Percentiles rank a stretch among this genome's conserved stretches.
These are phyloP conservation scores for Tricholoma sp. DNA, from an alignment of 768 basidiomycete genomes.

Conservation along the genomic window DNA sequence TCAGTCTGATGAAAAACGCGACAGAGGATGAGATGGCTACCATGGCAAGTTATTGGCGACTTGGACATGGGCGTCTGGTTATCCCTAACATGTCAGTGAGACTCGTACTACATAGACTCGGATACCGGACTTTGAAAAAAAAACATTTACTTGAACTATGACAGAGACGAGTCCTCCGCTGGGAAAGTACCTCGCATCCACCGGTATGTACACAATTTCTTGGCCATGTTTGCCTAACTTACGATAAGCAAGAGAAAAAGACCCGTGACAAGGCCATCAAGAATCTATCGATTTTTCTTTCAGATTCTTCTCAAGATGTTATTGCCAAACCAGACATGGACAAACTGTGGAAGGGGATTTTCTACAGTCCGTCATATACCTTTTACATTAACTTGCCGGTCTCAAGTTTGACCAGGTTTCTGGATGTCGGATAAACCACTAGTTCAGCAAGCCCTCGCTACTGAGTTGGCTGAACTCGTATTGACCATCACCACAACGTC, in stretches of 20 bases:
- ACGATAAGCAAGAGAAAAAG: constrained; percentile 66
- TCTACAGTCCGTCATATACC: constrained; percentile 66
- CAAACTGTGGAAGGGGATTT: constrained; percentile 96
- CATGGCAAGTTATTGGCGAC: constrained; percentile 91
- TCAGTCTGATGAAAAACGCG: neutral
- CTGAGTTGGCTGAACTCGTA: constrained; percentile 77
- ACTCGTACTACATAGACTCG: no score
- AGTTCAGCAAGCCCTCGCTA: constrained; percentile 88
- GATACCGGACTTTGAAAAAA: constrained; percentile 28
- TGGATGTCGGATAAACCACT: constrained; percentile 99
- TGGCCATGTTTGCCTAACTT: constrained; percentile 14
- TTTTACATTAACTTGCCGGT: neutral
- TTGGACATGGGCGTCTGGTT: constrained; percentile 33
- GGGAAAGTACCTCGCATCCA: constrained; percentile 89
- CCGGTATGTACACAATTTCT: constrained; percentile 46
- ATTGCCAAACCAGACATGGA: constrained; percentile 75
- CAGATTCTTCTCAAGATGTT: constrained; percentile 52
- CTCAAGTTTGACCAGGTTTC: constrained; percentile 57
- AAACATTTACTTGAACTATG: constrained; percentile 11
- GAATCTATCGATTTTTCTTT: constrained; percentile 73
- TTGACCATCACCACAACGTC: constrained; percentile 55
- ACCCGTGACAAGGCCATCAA: constrained; percentile 89
- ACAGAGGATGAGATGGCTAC: constrained; percentile 29
- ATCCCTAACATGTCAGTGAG: no score
- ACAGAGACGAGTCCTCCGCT: constrained; percentile 51